These are phyloP conservation scores for Cornus suecica DNA, from an alignment of 148 eudicot genomes.

Conservation along the genomic window DNA sequence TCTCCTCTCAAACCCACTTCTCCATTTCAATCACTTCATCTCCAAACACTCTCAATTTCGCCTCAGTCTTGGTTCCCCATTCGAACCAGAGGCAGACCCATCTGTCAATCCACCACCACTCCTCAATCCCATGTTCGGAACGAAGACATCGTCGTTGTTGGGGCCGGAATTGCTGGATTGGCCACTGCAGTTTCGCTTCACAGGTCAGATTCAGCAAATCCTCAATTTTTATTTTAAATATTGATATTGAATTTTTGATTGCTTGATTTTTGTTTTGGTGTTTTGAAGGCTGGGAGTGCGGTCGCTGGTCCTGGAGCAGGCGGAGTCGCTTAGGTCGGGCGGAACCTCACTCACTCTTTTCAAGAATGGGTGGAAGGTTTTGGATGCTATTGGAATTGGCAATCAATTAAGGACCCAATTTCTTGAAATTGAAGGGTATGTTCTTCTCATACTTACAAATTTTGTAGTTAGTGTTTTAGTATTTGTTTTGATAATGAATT, in stretches of 20 bases:
- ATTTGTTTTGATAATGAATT: too few species aligned
- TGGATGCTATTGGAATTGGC: conserved; percentile 89
- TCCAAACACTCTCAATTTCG: conserved; percentile 6
- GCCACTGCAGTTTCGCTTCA: conserved; percentile 86
- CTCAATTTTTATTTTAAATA: background rate
- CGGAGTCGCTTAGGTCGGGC: conserved; percentile 63
- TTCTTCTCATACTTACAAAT: background rate
- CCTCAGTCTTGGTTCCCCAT: background rate
- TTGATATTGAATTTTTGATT: background rate
- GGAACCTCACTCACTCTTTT: conserved; percentile 79
- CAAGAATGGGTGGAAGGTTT: conserved; percentile 81
- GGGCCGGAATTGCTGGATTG: conserved; percentile 94
- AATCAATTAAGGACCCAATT: conserved; percentile 62
- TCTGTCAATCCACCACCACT: conserved; percentile 13
- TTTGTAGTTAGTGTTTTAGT: too few species aligned
- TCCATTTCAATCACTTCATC: background rate
- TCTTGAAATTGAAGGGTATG: conserved; percentile 79
- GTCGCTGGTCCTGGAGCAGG: conserved; percentile 74
- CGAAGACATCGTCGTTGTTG: conserved; percentile 73
- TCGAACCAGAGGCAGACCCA: conserved; percentile 1
- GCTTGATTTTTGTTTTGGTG: background rate
- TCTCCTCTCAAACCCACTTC: background rate
- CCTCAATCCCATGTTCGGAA: conserved; percentile 19
- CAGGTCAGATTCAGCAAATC: conserved; percentile 35
- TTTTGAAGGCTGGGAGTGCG: conserved; percentile 59